Evolutionary conservation across 2,329 filamentous ascomycete genomes (phyloP), one percentile per base, ranked within the genome.

Genomic region (Ascochyta koolunga): DNA sequence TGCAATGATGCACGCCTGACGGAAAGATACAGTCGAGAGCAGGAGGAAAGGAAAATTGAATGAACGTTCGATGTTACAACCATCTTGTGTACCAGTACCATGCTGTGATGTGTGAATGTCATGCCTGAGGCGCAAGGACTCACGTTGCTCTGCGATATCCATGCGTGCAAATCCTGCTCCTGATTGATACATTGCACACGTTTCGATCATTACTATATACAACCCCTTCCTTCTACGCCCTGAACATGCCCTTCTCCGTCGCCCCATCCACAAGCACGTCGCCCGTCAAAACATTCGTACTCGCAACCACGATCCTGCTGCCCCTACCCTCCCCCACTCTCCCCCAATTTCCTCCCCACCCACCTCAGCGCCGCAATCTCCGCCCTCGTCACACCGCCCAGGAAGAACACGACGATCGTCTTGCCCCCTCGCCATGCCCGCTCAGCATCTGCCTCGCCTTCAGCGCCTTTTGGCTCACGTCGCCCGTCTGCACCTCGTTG

Each of bases 301-400:
- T 93, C 73, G 91, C 96, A 69, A 99, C 93, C 42, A 99, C 82
- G 64, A 99, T 89, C 69, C 90, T 90, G 72, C 90, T 87, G 64
- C 88, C 87, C 44, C 83, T 74, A 1, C 71, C 76, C 62, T 91
- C 86, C 60, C 89, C 87, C 77, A 58, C 80, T 90, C 84, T 86
- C 95, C 88, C 62, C 74, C 54, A 81, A 58, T 74, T 93, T 88
- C 70, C 87, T 87, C 9, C 90, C 91, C 63, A 99, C 89, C 71
- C 96, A 98, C 49, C 96, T 84, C 70, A 99, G 73, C 18, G 96
- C 95, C 35, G 96, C 92, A 72, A 99, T 93, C 76, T 99, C 95
- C 0, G 95, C 93, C 70, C 96, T 96, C 0, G 92, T 97, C 50
- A 99, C 90, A 2, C 95, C 96, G n/a, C 95, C 95, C 16, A 99